Base-by-base conservation (phyloP, 306 rosid genomes). In the Ormosia semicastrata region DNA sequence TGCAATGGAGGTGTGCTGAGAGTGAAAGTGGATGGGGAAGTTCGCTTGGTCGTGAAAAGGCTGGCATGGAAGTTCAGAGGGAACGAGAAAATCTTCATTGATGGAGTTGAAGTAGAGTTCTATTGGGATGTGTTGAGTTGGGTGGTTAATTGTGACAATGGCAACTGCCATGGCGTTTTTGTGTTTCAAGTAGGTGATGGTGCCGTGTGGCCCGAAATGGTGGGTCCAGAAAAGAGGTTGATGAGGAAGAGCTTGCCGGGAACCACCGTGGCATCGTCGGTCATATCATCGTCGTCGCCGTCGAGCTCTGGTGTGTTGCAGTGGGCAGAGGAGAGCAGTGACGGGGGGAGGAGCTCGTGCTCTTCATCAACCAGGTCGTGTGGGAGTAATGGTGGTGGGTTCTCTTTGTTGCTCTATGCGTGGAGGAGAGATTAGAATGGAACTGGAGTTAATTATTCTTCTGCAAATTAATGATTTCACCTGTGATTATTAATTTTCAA, bases 61-160 rank as follows among this genome's bases (percentile, higher is more conserved):
- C 74, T 94, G 24, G 90, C 91, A 11, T 94, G 98, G 98, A 94
- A 94, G 73, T 94, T 94, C 76, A 88, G 98, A 89, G 98, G 98
- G 82, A 92, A 90, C 56, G 98, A 94, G 87, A 90, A 81, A 80
- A 77, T 94, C 36, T 86, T 84, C 18, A 75, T 91, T 1, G 88
- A 88, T 46, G 97, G 92, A 0, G 76, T 84, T 17, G 97, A 90
- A 17, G 92, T 93, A 1, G 98, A 91, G 76, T 93, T 93, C 74
- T 93, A 86, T 4, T 93, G 98, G 98, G 98, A 93, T 17, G 92
- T 93, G 37, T 89, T 90, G 79, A 85, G 89, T 66, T 93, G 94
- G 98, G 88, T 93, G 43, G 84, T 86, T 54, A 70, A 63, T 6
- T 63, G 87, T 8, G 60, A 76, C 4, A 52, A 60, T 34, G 85